A percentile compares a stretch with the other conserved stretches of the same genome.
These are phyloP conservation scores for Xylaria sp. DNA, from an alignment of 2,329 filamentous ascomycete genomes.

Conservation along the genomic window DNA sequence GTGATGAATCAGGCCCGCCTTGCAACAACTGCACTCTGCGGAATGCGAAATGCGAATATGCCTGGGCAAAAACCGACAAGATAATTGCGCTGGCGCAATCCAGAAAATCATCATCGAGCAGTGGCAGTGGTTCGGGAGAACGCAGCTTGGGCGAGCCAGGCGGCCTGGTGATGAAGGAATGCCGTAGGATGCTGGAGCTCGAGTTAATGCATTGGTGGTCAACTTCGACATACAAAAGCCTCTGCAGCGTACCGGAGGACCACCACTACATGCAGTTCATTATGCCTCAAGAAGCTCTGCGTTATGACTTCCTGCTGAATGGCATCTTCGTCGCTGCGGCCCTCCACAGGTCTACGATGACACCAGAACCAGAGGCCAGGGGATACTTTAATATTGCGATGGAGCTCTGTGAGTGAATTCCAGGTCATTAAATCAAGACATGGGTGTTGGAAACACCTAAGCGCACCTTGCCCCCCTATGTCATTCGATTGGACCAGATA, in stretches of 20 bases:
- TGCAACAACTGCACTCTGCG: slow-evolving; percentile 46
- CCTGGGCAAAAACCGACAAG: slow-evolving; percentile 35
- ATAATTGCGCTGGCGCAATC: slow-evolving; percentile 11
- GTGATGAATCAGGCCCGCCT: slow-evolving; percentile 46
- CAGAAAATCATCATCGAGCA: slow-evolving; percentile 24
- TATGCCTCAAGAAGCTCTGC: slow-evolving; percentile 51
- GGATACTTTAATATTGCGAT: slow-evolving; percentile 49
- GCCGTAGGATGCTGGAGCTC: slow-evolving; percentile 53
- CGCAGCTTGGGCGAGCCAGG: slow-evolving; percentile 22
- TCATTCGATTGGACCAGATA: not conserved
- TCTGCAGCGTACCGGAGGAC: slow-evolving; percentile 53
- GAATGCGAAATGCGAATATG: slow-evolving; percentile 46
- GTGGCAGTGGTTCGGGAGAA: slow-evolving; percentile 13
- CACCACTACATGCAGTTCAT: slow-evolving; percentile 49
- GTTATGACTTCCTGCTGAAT: slow-evolving; percentile 54
- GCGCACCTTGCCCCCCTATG: not conserved
- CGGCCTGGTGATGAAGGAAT: slow-evolving; percentile 31
- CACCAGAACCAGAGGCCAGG: slow-evolving; percentile 34
- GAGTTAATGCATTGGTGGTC: slow-evolving; percentile 64
- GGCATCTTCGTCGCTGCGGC: slow-evolving; percentile 52
- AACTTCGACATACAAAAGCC: slow-evolving; percentile 55
- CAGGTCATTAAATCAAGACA: not conserved
- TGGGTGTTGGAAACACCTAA: not conserved
- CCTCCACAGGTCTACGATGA: slow-evolving; percentile 48
- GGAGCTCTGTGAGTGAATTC: slow-evolving; percentile 45